Evolutionary conservation across 352 stramenopile species (phyloP).

Genomic region (Globisporangium camurandrum): DNA sequence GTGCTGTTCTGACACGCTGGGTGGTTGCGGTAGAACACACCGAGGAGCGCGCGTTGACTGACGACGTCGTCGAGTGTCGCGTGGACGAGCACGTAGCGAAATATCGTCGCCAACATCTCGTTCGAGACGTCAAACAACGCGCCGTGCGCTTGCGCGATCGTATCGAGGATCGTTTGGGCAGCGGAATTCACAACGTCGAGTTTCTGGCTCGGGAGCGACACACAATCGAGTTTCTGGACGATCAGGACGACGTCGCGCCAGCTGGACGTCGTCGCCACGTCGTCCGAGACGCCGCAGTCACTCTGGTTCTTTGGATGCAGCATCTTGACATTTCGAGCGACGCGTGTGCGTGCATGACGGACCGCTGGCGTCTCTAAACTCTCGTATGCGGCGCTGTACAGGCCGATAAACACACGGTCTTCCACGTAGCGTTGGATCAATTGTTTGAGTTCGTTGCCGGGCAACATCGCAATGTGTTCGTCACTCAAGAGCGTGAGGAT

Average conservation of each 20-base stretch:
- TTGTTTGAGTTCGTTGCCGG: constrained; percentile 65
- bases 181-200: constrained; percentile 63
- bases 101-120: constrained; percentile 50
- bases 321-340: constrained; percentile 51
- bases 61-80: constrained; percentile 52
- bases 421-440: constrained; percentile 70
- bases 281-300: constrained; percentile 60
- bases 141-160: constrained; percentile 46
- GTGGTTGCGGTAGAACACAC: constrained; percentile 56
- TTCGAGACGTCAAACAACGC: constrained; percentile 51
- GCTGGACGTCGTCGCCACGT: constrained; percentile 43
- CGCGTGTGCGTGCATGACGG: constrained; percentile 21
- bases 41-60: constrained; percentile 39
- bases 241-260: constrained; percentile 50
- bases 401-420: constrained; percentile 67
- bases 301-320: constrained; percentile 41
- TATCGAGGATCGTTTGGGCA: constrained; percentile 37
- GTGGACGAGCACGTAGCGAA: constrained; percentile 62
- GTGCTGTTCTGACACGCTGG: constrained; percentile 66
- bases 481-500: constrained; percentile 58
- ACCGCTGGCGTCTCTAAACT: constrained; percentile 39
- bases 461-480: constrained; percentile 49
- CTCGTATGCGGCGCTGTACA: constrained; percentile 47
- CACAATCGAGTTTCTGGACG: constrained; percentile 62
- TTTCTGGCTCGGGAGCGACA: constrained; percentile 79